Evolutionary conservation across 2,329 filamentous ascomycete species (phyloP), one percentile per base, ranked within the genome.

Genomic region (Lojkania enalia): DNA sequence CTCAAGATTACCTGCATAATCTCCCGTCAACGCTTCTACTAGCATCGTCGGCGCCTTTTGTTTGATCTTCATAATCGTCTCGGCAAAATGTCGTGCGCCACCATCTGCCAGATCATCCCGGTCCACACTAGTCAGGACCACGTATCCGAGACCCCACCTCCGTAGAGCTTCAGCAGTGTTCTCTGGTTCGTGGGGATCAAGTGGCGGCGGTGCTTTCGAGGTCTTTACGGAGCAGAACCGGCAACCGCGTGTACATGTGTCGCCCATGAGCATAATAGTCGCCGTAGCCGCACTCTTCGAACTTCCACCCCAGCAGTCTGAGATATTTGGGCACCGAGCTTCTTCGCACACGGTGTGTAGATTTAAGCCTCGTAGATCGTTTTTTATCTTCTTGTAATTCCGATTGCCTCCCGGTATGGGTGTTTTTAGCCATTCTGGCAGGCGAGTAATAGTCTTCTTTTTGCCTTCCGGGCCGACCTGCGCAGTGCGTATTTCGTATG

Each of bases 251-350:
- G 94, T 99, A 73, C 94, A 99, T 6, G 92, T 97, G 71, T 99
- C 94, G 54, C 94, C 94, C 91, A 97, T 97, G 36, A 99, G 77
- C 94, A 99, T 99, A 71, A 99, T 97, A 9, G 94, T 99, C 2
- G 94, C 94, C 21, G 94, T 99, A 3, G 94, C 94, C 19, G 90
- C 86, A 55, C 84, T 86, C 76, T 96, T 96, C 69, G 87, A 83
- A 65, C 79, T 84, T 23, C 94, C 94, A 50, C 94, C 94, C 94
- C 94, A 99, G 77, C 94, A 99, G 69, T 97, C 92, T 52, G 87
- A 90, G 49, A 99, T 96, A 72, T 99, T 99, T 49, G 94, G 94
- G 72, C 94, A 99, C 55, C 90, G 84, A 1, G 94, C 94, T 75
- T 99, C 94, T 74, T 99, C 94, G 72, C 94, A 99, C 13, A 99